Base-by-base conservation (phyloP, 768 basidiomycete genomes). In the Boletus coccyginus region DNA sequence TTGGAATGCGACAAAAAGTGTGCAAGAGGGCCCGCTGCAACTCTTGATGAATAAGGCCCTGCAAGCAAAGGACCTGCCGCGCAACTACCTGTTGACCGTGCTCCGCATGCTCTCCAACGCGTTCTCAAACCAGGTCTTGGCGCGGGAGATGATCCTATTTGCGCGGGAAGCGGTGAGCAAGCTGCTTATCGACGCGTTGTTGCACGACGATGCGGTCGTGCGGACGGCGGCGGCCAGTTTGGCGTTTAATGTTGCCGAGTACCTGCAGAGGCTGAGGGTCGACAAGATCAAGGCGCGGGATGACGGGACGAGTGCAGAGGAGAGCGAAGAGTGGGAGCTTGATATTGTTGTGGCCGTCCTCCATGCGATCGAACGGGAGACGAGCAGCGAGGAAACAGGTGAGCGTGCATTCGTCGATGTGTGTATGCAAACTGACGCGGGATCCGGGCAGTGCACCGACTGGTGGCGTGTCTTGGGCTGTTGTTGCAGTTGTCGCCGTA, bases 341-440 rank as follows among this genome's bases (percentile, higher is more conserved):
- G 95, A 97, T 74, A 71, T 96, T 33, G 76, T 86, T 3, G 90
- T 87, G 63, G 95, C 90, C 1, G 66, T 97, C n/a, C 68, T 94
- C 0, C 91, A 93, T 69, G 90, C 89, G 17, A 64, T 96, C 19
- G 79, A 78, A 49, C 80, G 81, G 59, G 93, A 96, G 73, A 80
- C 74, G 59, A 72, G 75, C 52, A 90, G 78, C 60, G 90, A 92
- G 69, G 94, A 95, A 66, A 85, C 92, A 62, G 86, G 93, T 90
- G 53, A 72, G 91, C 70, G 27, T 6, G 35, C n/a, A 11, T 19
- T 3, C 10, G 19, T 13, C 19, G 24, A 4, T 2, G 16, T 19
- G 3, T 11, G 2, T 24, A 7, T 35, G 42, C 29, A 31, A 5
- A 14, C 52, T 61, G 57, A 62, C 27, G 17, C 9, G 16, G 24